Base-by-base conservation (phyloP, 2,329 filamentous ascomycete species). In the Neocucurbitaria cava region DNA sequence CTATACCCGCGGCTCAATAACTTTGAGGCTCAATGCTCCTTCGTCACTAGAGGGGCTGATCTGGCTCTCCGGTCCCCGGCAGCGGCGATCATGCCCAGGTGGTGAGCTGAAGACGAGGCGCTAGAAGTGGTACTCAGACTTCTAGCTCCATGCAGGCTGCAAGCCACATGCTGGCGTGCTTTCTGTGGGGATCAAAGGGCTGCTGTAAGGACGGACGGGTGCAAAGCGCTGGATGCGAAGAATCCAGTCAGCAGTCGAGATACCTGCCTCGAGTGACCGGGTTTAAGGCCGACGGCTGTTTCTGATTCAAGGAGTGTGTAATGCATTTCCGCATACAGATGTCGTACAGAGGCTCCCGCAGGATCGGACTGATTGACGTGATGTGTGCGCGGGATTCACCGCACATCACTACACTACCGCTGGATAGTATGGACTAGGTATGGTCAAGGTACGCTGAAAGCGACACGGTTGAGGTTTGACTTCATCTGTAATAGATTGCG, bases 401-500 rank as follows among this genome's bases (percentile, higher is more conserved):
- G 13, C 31, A 35, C 9, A 9, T 26, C 24, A 26, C 24, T 6
- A 8, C 26, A 20, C 24, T 30, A n/a, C n/a, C n/a, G n/a, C n/a
- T n/a, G n/a, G n/a, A n/a, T n/a, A n/a, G n/a, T n/a, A n/a, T n/a
- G n/a, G n/a, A n/a, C n/a, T n/a, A n/a, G n/a, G n/a, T n/a, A 31
- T 24, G 13, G 38, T 40, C 38, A 9, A 40, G 38, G 38, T 13
- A 13, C 21, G 31, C 13, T 40, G 18, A 40, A 20, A 5, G 36
- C n/a, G 24, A 28, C 8, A 28, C 17, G 24, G 24, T 43, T 11
- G 41, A 43, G 23, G 41, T 49, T 28, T 30, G n/a, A 48, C 35
- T 9, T 15, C 40, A 41, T 52, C 48, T 46, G 52, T 49, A 49
- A 58, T 52, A 35, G 52, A 58, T 49, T 51, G 26, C 43, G 46